phyloP scores from a whole-genome alignment of 441 rosid species.

The Croton setiger region DNA sequence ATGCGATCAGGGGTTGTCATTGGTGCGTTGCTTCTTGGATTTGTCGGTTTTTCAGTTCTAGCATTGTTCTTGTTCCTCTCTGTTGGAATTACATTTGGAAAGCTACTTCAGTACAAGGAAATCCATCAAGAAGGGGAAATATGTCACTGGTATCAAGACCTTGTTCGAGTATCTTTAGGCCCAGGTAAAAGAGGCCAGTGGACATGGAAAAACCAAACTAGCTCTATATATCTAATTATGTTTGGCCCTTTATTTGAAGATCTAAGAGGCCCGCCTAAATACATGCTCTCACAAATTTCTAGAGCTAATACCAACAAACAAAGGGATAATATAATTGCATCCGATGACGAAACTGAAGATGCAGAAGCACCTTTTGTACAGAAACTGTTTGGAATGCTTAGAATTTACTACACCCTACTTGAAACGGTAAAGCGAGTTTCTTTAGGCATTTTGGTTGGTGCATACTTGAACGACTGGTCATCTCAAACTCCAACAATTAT shows the following conservation, averaged over 20 bases:
- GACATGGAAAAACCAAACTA: conserved; percentile 69
- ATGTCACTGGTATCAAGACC: conserved; percentile 92
- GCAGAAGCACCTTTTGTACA: conserved; percentile 95
- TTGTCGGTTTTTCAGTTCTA: conserved; percentile 49
- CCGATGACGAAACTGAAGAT: conserved; percentile 94
- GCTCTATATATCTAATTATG: conserved; percentile 39
- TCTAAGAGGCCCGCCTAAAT: conserved; percentile 94
- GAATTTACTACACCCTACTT: conserved; percentile 78
- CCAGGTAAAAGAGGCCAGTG: conserved; percentile 98
- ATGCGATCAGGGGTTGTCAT: conserved; percentile 44
- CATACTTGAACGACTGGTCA: conserved; percentile 44
- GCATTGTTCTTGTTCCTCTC: conserved; percentile 73
- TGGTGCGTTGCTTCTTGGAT: conserved; percentile 56
- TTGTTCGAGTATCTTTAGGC: conserved; percentile 75
- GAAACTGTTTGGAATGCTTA: conserved; percentile 81
- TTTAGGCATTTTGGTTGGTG: conserved; percentile 72
- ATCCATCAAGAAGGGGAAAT: conserved; percentile 83
- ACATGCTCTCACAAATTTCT: conserved; percentile 89
- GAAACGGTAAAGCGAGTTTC: conserved; percentile 60
- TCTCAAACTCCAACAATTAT: conserved; percentile 46
- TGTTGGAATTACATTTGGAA: conserved; percentile 74
- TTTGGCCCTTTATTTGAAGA: conserved; percentile 87
- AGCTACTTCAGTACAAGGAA: conserved; percentile 90
- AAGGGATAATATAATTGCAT: conserved; percentile 64
- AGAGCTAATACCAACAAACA: conserved; percentile 41